Evolutionary conservation across 129 eudicot species (phyloP), one percentile per base, ranked within the genome.

Genomic region (Tagetes erecta): DNA sequence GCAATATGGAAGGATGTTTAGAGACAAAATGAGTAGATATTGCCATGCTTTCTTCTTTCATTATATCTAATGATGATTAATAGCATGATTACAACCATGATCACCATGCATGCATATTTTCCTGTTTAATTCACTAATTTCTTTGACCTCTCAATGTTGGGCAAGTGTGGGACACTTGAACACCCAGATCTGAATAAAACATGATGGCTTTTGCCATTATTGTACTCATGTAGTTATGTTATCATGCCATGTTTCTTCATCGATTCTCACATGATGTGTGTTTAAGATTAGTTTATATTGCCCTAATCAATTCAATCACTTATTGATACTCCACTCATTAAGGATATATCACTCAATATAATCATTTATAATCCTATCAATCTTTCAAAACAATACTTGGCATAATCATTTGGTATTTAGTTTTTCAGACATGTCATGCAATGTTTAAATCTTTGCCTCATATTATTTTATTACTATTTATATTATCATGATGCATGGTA

Each of bases 1-100:
- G 27, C 27, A 20, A 20, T 20, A 64, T 53, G 27, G 68, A 72
- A 72, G 78, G 78, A 65, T 33, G 42, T 72, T 52, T 2, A 79
- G 72, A 78, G 83, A 79, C 83, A 73, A 66, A 65, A 79, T 79
- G 83, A 79, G 83, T 79, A 66, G 70, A 65, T 46, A 72, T 72
- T 65, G 62, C 53, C 83, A 79, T 79, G 83, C 83, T 79, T 79
- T 79, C 78, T 79, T 79, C 83, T 72, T 79, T 72, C 74, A 79
- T 72, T 55, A 79, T 65, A 46, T 65, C 67, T 72, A 79, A 79
- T 79, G 68, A 79, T 79, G 74, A 79, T 79, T 79, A 72, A 31
- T 41, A 64, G 42, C 73, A 79, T 79, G 52, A 79, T 65, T 72
- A 65, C 78, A 70, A 31, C 76, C 81, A 72, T 72, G 67, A 79